These are phyloP conservation scores for Primulina huaijiensis DNA, from an alignment of 257 asterid genomes.

Conservation along the genomic window DNA sequence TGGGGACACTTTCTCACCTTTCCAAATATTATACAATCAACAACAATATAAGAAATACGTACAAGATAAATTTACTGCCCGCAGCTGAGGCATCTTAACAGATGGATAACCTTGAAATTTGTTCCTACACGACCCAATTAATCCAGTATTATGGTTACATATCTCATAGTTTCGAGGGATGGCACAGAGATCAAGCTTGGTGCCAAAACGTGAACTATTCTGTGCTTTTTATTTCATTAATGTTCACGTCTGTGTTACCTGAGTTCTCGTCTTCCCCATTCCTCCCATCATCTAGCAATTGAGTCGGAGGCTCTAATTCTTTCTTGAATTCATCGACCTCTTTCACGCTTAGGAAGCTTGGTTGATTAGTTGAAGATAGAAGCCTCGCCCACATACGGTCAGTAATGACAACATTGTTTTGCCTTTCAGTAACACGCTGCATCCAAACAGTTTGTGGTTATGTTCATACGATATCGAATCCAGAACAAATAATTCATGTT, in stretches of 20 bases:
- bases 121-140: constrained; percentile 44
- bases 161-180: constrained; percentile 17
- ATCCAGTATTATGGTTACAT: constrained; percentile 27
- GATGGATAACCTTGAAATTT: constrained; percentile 35
- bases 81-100: constrained; percentile 60
- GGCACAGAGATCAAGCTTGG: constrained; percentile 1
- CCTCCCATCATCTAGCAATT: constrained; percentile 39
- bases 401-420: constrained; percentile 61
- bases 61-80: constrained; percentile 34
- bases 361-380: constrained; percentile 69
- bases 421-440: constrained; percentile 64
- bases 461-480: neutral
- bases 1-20: constrained; percentile 3
- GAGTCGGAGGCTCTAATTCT: constrained; percentile 33
- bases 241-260: constrained; percentile 26
- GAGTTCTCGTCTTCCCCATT: constrained; percentile 27
- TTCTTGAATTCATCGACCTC: constrained; percentile 31
- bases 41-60: constrained; percentile 17
- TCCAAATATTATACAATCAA: constrained; percentile 14
- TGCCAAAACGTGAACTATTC: constrained; percentile 25
- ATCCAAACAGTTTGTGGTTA: constrained; percentile 13
- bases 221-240: constrained; percentile 21
- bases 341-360: constrained; percentile 50
- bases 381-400: constrained; percentile 85
- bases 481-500: neutral